Evolutionary conservation across 73 alveolate species (phyloP).

Genomic region (Urostyla sp.): DNA sequence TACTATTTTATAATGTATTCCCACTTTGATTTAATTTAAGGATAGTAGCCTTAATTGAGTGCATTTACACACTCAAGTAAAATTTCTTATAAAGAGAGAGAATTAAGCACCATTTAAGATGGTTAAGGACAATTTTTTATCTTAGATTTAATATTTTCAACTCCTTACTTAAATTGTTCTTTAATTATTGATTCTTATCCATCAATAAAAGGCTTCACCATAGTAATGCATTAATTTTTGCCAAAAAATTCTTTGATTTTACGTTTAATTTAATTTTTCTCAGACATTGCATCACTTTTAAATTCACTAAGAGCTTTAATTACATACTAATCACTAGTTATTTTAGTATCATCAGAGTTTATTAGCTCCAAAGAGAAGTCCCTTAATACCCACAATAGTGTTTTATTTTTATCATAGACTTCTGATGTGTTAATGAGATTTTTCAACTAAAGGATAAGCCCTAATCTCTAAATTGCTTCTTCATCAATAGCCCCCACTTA

Average conservation of each 20-base stretch:
- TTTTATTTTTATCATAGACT: conserved; percentile 69
- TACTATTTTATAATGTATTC: conserved; percentile 57
- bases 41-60: conserved; percentile 79
- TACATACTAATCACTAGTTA: conserved; percentile 75
- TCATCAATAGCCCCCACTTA: conserved; percentile 96
- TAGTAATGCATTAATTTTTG: conserved; percentile 74
- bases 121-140: conserved; percentile 70
- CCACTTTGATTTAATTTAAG: conserved; percentile 83
- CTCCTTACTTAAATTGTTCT: conserved; percentile 62
- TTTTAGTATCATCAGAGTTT: conserved; percentile 71
- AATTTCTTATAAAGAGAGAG: conserved; percentile 21
- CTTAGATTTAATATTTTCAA: conserved; percentile 67
- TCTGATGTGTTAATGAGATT: conserved; percentile 78
- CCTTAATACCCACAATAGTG: conserved; percentile 88
- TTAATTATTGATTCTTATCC: conserved; percentile 72
- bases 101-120: conserved; percentile 69
- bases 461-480: conserved; percentile 85
- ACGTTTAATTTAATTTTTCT: conserved; percentile 73
- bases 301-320: conserved; percentile 73
- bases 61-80: conserved; percentile 72
- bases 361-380: conserved; percentile 84
- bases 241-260: conserved; percentile 73
- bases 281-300: conserved; percentile 60
- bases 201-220: conserved; percentile 76
- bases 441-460: conserved; percentile 84